Conservation (phyloP, 1,139 yeast genomes). For the Barnettozyma hawaiiensis region DNA sequence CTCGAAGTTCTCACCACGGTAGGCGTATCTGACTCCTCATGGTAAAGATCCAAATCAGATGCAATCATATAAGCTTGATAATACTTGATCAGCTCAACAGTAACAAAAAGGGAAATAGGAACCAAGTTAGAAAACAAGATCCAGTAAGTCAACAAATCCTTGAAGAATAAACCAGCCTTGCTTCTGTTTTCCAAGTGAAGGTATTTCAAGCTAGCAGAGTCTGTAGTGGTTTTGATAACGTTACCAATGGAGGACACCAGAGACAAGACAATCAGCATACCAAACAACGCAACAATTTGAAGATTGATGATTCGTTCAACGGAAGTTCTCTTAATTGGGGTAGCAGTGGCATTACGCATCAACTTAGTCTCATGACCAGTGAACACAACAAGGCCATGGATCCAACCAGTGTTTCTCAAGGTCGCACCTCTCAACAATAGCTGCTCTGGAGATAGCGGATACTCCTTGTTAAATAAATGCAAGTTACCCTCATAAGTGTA, state of each 20-base stretch:
- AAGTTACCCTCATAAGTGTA: conserved; percentile 94
- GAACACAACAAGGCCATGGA: conserved; percentile 87
- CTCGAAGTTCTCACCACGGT: conserved; percentile 94
- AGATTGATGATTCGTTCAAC: conserved; percentile 92
- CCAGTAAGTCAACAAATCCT: conserved; percentile 90
- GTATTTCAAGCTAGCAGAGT: conserved; percentile 51
- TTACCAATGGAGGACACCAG: conserved; percentile 84
- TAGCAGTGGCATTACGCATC: conserved; percentile 98
- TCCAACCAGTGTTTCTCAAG: conserved; percentile 90
- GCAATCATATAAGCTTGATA: conserved; percentile 93
- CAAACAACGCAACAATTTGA: conserved; percentile 84
- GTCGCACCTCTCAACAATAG: conserved; percentile 92
- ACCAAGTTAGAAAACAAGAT: conserved; percentile 91
- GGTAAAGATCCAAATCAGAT: conserved; percentile 89
- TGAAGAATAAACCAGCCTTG: conserved; percentile 67
- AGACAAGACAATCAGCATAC: conserved; percentile 68
- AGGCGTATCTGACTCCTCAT: conserved; percentile 84
- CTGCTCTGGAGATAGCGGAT: conserved; percentile 87
- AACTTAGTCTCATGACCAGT: conserved; percentile 98
- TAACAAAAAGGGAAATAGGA: conserved; percentile 91
- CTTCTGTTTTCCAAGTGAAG: conserved; percentile 66
- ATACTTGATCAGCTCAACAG: conserved; percentile 91
- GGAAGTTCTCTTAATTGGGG: conserved; percentile 95
- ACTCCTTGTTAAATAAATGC: conserved; percentile 48
- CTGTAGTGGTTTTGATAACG: conserved; percentile 62